Evolutionary conservation across 257 asterid genomes (phyloP).

Genomic region (Penstemon eatonii): DNA sequence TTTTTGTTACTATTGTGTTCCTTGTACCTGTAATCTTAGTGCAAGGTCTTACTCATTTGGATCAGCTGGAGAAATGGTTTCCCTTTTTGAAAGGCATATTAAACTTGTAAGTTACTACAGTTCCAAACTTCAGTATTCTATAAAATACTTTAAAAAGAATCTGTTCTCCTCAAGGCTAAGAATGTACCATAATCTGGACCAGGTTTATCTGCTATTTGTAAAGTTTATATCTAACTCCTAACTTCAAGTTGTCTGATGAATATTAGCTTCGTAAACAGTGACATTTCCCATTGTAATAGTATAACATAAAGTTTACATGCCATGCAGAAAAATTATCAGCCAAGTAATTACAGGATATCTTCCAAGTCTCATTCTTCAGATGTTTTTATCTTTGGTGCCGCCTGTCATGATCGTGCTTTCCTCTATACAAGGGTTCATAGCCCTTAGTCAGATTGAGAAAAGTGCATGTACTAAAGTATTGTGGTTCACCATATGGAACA

Average conservation of each 20-base stretch:
- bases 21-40: slow-evolving; percentile 78
- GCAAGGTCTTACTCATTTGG: slow-evolving; percentile 95
- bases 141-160: background rate
- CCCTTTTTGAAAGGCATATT: slow-evolving; percentile 77
- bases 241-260: no score
- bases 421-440: slow-evolving; percentile 86
- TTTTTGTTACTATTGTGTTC: slow-evolving; percentile 62
- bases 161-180: slow-evolving; percentile 5
- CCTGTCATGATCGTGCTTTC: slow-evolving; percentile 80
- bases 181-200: slow-evolving; percentile 2
- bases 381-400: slow-evolving; percentile 66
- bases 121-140: background rate
- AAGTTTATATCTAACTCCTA: no score
- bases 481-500: slow-evolving; percentile 90
- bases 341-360: slow-evolving; percentile 92
- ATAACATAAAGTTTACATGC: slow-evolving; percentile 26
- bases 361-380: slow-evolving; percentile 88
- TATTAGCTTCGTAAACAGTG: no score
- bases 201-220: background rate
- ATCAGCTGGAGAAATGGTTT: slow-evolving; percentile 76
- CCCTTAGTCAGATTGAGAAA: slow-evolving; percentile 81
- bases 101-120: slow-evolving; percentile 51
- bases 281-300: no score
- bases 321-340: slow-evolving; percentile 68
- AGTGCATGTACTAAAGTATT: slow-evolving; percentile 88